Percentiles rank a stretch among this genome's conserved stretches.
Evolutionary conservation across 1,284 basidiomycete genomes (phyloP).

Genomic region (Sporisorium reilianum): DNA sequence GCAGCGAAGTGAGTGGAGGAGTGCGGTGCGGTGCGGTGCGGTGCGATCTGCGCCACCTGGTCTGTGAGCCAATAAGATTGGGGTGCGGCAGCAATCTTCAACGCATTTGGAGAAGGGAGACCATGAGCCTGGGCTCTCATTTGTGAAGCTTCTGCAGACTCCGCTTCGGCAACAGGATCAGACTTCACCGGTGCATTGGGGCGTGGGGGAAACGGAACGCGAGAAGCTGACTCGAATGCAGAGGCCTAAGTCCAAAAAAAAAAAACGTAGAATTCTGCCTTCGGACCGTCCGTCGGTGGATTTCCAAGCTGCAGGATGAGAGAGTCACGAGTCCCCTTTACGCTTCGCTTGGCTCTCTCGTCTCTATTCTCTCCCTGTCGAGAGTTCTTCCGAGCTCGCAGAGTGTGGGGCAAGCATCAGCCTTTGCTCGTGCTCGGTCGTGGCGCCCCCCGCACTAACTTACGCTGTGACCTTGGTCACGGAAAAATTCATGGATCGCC

Average conservation of each 20-base stretch:
- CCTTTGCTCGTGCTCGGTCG: no score
- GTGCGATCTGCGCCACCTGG: no score
- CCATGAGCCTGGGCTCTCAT: conserved; percentile 23
- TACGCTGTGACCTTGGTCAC: no score
- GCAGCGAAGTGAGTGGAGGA: background rate
- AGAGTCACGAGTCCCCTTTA: background rate
- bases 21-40: background rate
- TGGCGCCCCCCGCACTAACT: background rate
- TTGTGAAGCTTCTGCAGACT: conserved; percentile 20
- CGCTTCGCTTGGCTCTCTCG: background rate
- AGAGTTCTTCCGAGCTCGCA: background rate
- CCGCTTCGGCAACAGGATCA: conserved; percentile 12
- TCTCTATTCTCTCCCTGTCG: no score
- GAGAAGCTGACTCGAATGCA: no score
- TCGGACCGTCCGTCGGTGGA: conserved; percentile 19
- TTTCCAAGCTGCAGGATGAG: conserved; percentile 15
- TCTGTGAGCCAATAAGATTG: background rate
- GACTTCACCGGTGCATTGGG: no score
- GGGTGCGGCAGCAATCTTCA: background rate
- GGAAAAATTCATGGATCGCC: no score
- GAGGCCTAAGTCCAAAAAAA: no score
- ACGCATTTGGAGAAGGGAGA: conserved; percentile 29
- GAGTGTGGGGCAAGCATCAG: background rate
- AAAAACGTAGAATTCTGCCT: no score
- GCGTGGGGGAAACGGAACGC: no score